Percentiles rank a stretch among this genome's conserved stretches.
phyloP scores from a whole-genome alignment of 202 grass and related monocot species.

The Panicum hallii region DNA sequence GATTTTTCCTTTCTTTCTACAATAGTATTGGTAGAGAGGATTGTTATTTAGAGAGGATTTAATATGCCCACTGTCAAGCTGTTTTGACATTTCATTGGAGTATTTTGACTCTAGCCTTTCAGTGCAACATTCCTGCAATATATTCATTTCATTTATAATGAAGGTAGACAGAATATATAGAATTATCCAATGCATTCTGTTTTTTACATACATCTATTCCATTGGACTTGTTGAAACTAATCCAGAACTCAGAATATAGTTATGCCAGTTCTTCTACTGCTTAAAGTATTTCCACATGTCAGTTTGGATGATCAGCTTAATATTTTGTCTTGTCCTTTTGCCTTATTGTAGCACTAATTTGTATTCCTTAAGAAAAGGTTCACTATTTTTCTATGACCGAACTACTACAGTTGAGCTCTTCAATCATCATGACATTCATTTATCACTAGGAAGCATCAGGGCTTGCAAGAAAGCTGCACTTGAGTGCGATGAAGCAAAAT shows the following conservation, averaged over 20 bases:
- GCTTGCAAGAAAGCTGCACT: constrained; percentile 74
- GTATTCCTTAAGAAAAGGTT: neutral
- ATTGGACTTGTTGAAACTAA: neutral
- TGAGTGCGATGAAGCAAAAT: constrained; percentile 74
- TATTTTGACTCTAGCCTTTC: neutral
- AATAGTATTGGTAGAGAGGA: neutral
- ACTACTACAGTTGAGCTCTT: neutral
- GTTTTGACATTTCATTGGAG: neutral
- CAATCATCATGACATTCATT: neutral
- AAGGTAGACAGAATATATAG: neutral
- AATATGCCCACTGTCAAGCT: neutral
- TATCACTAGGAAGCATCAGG: constrained; percentile 60
- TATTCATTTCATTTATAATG: neutral
- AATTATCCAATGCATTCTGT: neutral
- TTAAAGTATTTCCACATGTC: neutral
- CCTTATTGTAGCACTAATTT: neutral
- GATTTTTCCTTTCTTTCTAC: neutral
- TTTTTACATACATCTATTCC: neutral
- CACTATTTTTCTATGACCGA: neutral
- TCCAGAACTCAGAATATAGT: neutral
- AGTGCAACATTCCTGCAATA: neutral
- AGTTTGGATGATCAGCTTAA: neutral
- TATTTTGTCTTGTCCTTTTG: neutral
- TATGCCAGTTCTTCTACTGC: neutral
- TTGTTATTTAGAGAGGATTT: neutral